phyloP scores from a whole-genome alignment of 169 alveolate species.

The Cyclospora cayetanensis region DNA sequence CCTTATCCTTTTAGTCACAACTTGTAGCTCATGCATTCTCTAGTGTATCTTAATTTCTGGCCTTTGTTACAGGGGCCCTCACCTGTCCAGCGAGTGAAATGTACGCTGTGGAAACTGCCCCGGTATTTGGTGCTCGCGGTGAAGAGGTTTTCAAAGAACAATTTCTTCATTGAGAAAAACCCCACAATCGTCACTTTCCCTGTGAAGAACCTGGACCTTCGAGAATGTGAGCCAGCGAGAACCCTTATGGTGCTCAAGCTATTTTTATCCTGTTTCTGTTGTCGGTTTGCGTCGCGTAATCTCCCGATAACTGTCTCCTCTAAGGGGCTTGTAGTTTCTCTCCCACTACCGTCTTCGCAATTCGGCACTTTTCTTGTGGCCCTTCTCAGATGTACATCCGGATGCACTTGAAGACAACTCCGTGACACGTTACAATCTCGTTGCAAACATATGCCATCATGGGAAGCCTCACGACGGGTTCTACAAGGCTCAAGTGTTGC shows the following conservation, averaged over 20 bases:
- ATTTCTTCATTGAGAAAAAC: slow-evolving; percentile 97
- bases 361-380: slow-evolving; percentile 70
- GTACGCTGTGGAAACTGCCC: slow-evolving; percentile 63
- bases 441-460: slow-evolving; percentile 95
- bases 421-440: slow-evolving; percentile 90
- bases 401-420: slow-evolving; percentile 80
- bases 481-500: slow-evolving; percentile 92
- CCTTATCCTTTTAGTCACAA: not conserved
- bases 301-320: too few relatives aligned
- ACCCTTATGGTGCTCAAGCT: not conserved
- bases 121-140: slow-evolving; percentile 86
- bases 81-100: slow-evolving; percentile 41
- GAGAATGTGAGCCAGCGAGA: slow-evolving; percentile 79
- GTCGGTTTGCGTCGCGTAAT: not conserved
- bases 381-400: slow-evolving; percentile 79
- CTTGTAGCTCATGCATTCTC: not conserved
- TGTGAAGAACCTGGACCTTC: slow-evolving; percentile 91
- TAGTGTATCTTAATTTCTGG: not conserved
- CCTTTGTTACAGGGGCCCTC: slow-evolving; percentile 38
- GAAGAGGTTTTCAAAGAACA: slow-evolving; percentile 95
- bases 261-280: not conserved
- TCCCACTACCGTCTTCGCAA: too few relatives aligned
- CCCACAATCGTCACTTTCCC: slow-evolving; percentile 99
- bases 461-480: slow-evolving; percentile 95
- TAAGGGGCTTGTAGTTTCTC: too few relatives aligned